Base-by-base conservation (phyloP, 306 rosid species). In the Sesbania bispinosa region DNA sequence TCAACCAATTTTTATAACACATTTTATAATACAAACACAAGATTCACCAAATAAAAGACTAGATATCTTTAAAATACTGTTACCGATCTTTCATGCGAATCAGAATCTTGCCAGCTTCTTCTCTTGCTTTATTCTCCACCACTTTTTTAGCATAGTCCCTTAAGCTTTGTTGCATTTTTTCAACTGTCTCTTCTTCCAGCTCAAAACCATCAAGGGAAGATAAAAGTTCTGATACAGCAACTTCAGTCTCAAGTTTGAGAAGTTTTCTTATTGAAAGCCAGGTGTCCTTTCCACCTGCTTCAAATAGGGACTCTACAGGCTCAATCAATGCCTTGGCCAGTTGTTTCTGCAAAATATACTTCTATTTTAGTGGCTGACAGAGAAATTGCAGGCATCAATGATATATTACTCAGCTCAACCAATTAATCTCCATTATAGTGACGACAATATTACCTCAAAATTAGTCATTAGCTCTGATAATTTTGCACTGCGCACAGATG, bases 71-170 rank as follows among this genome's bases (percentile, higher is more conserved):
- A 73, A 30, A 29, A 77, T 27, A 39, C 26, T 26, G 24, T 74
- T 86, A 93, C 97, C 94, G 85, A 79, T 93, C 97, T 82, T 93
- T 93, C 96, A 93, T 93, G 81, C 68, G 87, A 68, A 87, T 85
- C 83, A 90, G 75, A 78, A 81, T 84, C 71, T 86, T 88, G 38
- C 88, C 90, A 69, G 96, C 89, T 80, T 87, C 98, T 74, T 88
- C 96, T 74, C 88, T 80, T 83, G 89, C 96, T 77, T 85, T 93
- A 61, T 62, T 82, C 73, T 89, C 94, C 41, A 93, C 97, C 72
- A 93, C 46, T 59, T 80, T 82, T 86, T 89, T 87, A 48, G 92
- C 92, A 71, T 81, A 77, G 62, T 80, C 89, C 76, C 81, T 80
- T 62, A 93, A 75, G 74, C 76, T 55, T 69, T 74, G 82, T 23